Evolutionary conservation across 495 filamentous ascomycete species (phyloP), one percentile per base, ranked within the genome.

Genomic region (Podospora anserina): DNA sequence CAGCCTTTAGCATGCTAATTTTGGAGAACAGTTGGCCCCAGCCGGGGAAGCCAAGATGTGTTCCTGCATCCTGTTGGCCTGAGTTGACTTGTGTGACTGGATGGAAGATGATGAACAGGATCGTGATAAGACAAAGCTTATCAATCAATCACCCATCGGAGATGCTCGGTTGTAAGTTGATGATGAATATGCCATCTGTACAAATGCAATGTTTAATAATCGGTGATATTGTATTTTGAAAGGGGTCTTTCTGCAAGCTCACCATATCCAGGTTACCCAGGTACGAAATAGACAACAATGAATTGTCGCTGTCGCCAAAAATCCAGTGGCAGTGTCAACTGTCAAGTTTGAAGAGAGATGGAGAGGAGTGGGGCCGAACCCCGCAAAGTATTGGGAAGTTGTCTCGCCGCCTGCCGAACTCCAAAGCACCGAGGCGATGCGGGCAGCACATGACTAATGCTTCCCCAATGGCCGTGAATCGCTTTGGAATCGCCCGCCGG

Each of bases 391-490:
- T 39, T 3, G 34, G 54, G 18, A 57, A 57, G 20, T 5, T 16
- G 23, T 23, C 54, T 23, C 54, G 55, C 55, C 18, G 55, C 18
- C n/a, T 5, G 55, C 55, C 55, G 55, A 58, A 58, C n/a, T 58
- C 55, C 55, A 58, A n/a, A 26, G 55, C 55, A 58, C 55, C 55
- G 55, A 26, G 55, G n/a, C n/a, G 55, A 58, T 58, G 55, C 62
- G 20, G 23, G 23, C 27, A 60, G 44, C 57, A 32, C 65, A 69
- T 74, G 72, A 74, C 71, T 74, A 74, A 74, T 69, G 69, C 64
- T 60, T 68, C 49, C 23, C 64, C 69, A 67, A 53, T 39, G 34
- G 65, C 39, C 39, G 2, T 57, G 60, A 53, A 58, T 20, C 55
- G 23, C 55, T 58, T 58, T 19, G n/a, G 55, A 58, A 58, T 58